Percentiles rank a stretch among this genome's conserved stretches.
Conservation (phyloP, 2,329 filamentous ascomycete species). For the Akanthomyces muscarius region DNA sequence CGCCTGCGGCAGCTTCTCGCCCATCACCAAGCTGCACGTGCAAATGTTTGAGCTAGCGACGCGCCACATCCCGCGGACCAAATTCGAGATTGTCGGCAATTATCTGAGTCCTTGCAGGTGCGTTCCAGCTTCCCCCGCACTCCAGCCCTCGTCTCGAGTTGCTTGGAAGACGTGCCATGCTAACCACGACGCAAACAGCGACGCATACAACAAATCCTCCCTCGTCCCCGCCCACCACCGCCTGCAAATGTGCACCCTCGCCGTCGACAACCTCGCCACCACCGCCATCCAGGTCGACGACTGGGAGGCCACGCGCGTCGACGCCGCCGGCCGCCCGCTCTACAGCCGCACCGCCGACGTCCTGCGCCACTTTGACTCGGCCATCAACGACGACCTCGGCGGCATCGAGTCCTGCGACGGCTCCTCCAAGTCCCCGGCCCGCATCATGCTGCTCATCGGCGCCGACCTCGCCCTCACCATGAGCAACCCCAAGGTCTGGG, state of each 20-base stretch:
- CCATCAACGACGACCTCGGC: conserved; percentile 75
- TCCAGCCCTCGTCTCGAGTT: no score
- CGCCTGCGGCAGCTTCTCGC: conserved; percentile 69
- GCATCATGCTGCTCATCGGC: conserved; percentile 78
- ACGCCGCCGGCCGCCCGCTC: conserved; percentile 38
- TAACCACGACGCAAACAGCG: conserved; percentile 22
- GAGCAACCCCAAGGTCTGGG: conserved; percentile 75
- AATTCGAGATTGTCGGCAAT: conserved; percentile 79
- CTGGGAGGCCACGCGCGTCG: conserved; percentile 72
- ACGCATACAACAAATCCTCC: conserved; percentile 36
- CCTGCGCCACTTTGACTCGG: conserved; percentile 84
- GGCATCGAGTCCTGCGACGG: conserved; percentile 69
- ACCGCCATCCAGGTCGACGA: conserved; percentile 80
- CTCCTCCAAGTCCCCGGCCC: conserved; percentile 63
- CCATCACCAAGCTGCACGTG: conserved; percentile 71
- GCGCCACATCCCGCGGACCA: conserved; percentile 61
- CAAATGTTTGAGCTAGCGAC: conserved; percentile 87
- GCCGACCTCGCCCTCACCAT: conserved; percentile 72
- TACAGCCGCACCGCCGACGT: conserved; percentile 89
- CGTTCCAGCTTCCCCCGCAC: not conserved
- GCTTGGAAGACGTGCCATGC: no score
- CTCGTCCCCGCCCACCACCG: conserved; percentile 36
- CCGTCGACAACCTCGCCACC: conserved; percentile 61
- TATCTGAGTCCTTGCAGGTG: conserved; percentile 43
- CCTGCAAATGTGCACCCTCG: conserved; percentile 77